Conservation (phyloP, 2,329 filamentous ascomycete species). For the Aureobasidium lini region DNA sequence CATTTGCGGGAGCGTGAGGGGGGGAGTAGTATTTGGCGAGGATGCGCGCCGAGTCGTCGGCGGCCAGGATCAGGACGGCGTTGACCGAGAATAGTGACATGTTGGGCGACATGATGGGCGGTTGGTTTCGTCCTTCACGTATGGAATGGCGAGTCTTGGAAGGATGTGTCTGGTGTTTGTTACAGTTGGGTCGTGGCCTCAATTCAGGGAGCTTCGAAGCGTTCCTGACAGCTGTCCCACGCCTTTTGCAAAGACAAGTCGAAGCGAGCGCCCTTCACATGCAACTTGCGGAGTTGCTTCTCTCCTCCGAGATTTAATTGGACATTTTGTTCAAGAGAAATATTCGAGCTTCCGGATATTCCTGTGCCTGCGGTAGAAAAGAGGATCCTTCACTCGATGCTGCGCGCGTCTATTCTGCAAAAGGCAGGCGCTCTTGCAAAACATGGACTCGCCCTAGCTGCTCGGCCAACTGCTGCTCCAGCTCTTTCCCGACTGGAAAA, state of each 20-base stretch:
- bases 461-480: not conserved
- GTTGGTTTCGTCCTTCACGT: not conserved
- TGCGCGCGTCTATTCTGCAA: not conserved
- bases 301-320: conserved; percentile 9
- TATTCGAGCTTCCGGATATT: not conserved
- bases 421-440: conserved; percentile 6
- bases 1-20: conserved; percentile 57
- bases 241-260: conserved; percentile 2
- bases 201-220: conserved; percentile 8
- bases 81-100: conserved; percentile 49
- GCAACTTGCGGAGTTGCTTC: not conserved
- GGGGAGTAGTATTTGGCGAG: conserved; percentile 88
- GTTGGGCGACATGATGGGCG: conserved; percentile 41
- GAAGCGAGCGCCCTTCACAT: conserved; percentile 6
- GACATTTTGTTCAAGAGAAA: not conserved
- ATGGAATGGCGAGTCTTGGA: not conserved
- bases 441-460: conserved; percentile 5
- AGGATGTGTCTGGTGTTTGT: not conserved
- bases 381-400: not conserved
- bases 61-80: conserved; percentile 48
- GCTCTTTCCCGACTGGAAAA: not conserved
- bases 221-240: conserved; percentile 2
- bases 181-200: not conserved
- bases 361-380: not conserved
- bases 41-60: conserved; percentile 83